A percentile compares a stretch with the other conserved stretches of the same genome.
Conservation (phyloP, 345 rosid species). For the Tarenaya hassleriana region DNA sequence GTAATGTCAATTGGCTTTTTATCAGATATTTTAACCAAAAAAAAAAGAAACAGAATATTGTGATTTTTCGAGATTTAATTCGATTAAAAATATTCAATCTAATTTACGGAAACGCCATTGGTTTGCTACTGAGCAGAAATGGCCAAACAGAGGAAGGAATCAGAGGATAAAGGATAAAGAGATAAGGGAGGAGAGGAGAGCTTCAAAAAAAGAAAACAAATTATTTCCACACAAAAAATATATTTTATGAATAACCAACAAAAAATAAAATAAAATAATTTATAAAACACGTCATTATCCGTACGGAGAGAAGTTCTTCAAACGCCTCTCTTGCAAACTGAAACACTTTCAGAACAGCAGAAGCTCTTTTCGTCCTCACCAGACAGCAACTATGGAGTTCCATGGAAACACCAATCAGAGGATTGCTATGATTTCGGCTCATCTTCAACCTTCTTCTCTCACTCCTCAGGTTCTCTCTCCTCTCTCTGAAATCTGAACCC, state of each 20-base stretch:
- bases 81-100: too few species aligned
- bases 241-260: background rate
- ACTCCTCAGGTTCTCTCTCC: conserved; percentile 40
- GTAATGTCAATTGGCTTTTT: too few species aligned
- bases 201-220: conserved; percentile 17
- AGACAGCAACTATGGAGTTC: conserved; percentile 44
- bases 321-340: conserved; percentile 11
- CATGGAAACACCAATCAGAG: conserved; percentile 41
- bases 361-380: too few species aligned
- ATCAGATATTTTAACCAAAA: too few species aligned
- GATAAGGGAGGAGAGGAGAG: conserved; percentile 44
- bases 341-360: conserved; percentile 13
- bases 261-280: conserved; percentile 1
- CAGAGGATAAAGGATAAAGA: conserved; percentile 15
- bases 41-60: too few species aligned
- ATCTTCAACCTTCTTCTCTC: conserved; percentile 47
- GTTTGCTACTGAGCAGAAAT: too few species aligned
- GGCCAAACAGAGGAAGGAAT: too few species aligned
- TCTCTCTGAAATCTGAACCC: background rate
- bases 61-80: too few species aligned
- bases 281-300: conserved; percentile 29
- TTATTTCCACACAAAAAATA: conserved; percentile 45
- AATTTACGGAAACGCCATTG: too few species aligned
- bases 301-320: conserved; percentile 9
- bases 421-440: conserved; percentile 57